Evolutionary conservation across 495 filamentous ascomycete species (phyloP), one percentile per base, ranked within the genome.

Genomic region (Polyplosphaeria fusca): DNA sequence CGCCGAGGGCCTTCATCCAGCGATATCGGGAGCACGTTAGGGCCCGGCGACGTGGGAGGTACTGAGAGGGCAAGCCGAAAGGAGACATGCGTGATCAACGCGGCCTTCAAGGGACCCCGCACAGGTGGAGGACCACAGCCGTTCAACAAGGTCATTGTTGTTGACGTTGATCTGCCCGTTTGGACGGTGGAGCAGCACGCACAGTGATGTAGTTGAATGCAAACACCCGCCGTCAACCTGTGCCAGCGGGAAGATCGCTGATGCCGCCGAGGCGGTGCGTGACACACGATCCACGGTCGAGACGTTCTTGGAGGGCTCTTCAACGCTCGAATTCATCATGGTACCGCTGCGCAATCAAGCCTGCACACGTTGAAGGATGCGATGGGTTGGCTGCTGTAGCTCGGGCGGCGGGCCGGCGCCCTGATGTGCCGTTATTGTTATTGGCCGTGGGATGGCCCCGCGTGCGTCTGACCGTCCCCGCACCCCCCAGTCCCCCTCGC

Each of bases 1-100:
- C 32, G 39, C 30, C 54, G 37, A 39, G 56, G 1, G 37, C 3
- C 5, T 43, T 14, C 26, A 16, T 35, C 4, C 18, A 61, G 52
- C 62, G 58, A 61, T 44, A 44, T 58, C 45, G 55, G 50, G 22
- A 39, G 42, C 18, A 2, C 26, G 43, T n/a, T n/a, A n/a, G 23
- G 22, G 23, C 35, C 3, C 46, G 50, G 35, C 37, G 71, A 79
- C 64, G 52, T 71, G 38, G 68, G 66, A 53, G 73, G 72, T 47
- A 66, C 77, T 41, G 46, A 55, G 40, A 55, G 59, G 23, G 32
- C 14, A 9, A 30, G 4, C 12, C 47, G 85, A 61, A 76, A 70
- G 52, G 89, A 91, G 72, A 91, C 86, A 7, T 89, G 84, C 65
- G 72, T 93, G 47, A 77, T 91, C 61, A 92, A 91, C 71, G 85